Base-by-base conservation (phyloP, 2,329 filamentous ascomycete genomes). In the Cyphellophora europaea region DNA sequence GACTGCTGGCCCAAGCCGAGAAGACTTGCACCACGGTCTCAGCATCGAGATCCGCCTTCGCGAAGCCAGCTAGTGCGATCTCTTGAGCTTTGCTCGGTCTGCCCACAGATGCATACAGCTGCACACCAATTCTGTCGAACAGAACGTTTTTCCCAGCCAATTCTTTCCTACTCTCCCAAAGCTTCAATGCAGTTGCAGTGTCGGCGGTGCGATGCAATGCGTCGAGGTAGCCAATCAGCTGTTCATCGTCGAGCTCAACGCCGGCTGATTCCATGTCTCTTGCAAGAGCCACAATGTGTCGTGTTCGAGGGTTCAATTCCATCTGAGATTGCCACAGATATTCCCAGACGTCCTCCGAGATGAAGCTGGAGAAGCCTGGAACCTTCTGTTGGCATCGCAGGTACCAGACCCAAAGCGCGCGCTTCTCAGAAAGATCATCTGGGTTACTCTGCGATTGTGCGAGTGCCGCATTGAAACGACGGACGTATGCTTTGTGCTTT, bases 151-250 rank as follows among this genome's bases (percentile, higher is more conserved):
- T 14, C 8, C 13, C 13, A 6, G 17, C 30, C 25, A 41, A 38
- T 32, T 70, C 66, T n/a, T n/a, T n/a, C n/a, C n/a, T n/a, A n/a
- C n/a, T n/a, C 52, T 72, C 73, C 77, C 81, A 84, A 30, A 72
- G 69, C 10, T 75, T 69, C 15, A 81, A 56, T 0, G 79, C 80
- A 44, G 72, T 67, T 4, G 63, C 59, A 37, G 71, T 65, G 53
- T 72, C 73, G 2, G 77, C 79, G 27, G 71, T 68, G 5, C 77
- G 62, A 44, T 82, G 79, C 27, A 82, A 63, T 37, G 79, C 74
- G 50, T 85, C 77, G 19, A 87, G 75, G 19, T 77, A 77, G 17
- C 79, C 59, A 12, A 87, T 59, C 44, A 76, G 73, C 48, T 83
- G 79, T 2, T 63, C 54, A 3, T 68, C 65, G 10, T 58, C 65